These are phyloP conservation scores for Microbotryum scabiosae DNA, from an alignment of 1,284 basidiomycete genomes.

Conservation along the genomic window DNA sequence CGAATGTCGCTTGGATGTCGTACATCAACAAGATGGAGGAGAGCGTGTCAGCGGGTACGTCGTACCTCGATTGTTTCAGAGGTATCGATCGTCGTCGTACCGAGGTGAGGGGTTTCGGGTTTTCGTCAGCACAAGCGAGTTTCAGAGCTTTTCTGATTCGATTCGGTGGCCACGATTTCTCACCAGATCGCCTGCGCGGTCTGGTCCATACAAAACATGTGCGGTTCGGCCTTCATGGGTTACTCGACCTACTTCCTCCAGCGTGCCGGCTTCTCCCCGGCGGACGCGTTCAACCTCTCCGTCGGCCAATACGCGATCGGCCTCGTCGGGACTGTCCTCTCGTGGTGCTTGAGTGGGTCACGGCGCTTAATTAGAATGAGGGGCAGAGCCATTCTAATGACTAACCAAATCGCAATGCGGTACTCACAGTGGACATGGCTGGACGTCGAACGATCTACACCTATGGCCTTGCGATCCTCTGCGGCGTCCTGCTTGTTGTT, in stretches of 20 bases:
- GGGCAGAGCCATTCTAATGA: too few species aligned
- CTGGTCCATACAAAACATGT: constrained; percentile 33
- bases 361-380: too few species aligned
- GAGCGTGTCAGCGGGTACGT: constrained; percentile 37
- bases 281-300: constrained; percentile 41
- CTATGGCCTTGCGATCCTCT: constrained; percentile 43
- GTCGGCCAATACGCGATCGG: constrained; percentile 41
- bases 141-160: neutral
- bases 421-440: constrained; percentile 31
- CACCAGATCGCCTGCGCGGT: constrained; percentile 11
- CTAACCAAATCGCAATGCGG: too few species aligned
- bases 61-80: constrained; percentile 45
- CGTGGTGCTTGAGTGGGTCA: constrained; percentile 40
- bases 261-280: constrained; percentile 42
- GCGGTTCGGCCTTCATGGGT: constrained; percentile 32
- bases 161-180: too few species aligned
- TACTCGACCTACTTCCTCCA: constrained; percentile 39
- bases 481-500: constrained; percentile 44
- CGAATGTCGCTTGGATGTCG: constrained; percentile 32
- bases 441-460: constrained; percentile 47
- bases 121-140: constrained; percentile 2
- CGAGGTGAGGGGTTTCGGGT: constrained; percentile 39
- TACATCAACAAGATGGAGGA: constrained; percentile 44
- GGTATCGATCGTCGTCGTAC: constrained; percentile 43
- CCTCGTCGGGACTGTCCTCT: constrained; percentile 41